Evolutionary conservation across 208 protist genomes (phyloP).

Genomic region (Leishmania guyanensis): DNA sequence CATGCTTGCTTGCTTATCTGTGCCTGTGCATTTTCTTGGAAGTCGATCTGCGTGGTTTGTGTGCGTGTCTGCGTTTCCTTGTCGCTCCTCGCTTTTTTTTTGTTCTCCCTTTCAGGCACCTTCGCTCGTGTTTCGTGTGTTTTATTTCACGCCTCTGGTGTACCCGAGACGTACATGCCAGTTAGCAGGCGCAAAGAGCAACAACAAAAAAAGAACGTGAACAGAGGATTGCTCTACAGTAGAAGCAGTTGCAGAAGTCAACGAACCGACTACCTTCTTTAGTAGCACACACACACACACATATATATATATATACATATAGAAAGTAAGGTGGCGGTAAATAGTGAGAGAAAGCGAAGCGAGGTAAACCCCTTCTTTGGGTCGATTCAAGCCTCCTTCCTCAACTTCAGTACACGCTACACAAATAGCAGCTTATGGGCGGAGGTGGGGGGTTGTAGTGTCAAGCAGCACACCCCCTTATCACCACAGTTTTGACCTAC

Average conservation of each 20-base stretch:
- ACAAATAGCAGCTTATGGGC: background rate
- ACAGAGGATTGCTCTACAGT: background rate
- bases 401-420: background rate
- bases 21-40: background rate
- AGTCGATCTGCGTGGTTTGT: background rate
- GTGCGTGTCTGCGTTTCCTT: constrained; percentile 9
- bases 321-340: background rate
- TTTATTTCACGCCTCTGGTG: background rate
- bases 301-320: too few relatives aligned
- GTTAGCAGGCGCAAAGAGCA: too few relatives aligned
- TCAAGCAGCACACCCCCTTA: background rate
- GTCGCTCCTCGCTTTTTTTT: background rate
- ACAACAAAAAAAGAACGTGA: background rate
- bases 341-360: background rate
- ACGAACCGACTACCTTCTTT: background rate
- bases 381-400: background rate
- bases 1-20: background rate
- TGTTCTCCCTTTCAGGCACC: background rate
- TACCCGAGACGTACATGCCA: background rate
- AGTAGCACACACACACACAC: background rate
- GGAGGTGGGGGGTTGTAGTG: background rate
- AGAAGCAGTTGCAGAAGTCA: background rate
- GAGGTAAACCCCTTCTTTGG: background rate
- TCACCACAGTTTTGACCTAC: background rate
- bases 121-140: background rate